These are phyloP conservation scores for Arabidopsis lyrata DNA, from an alignment of 441 rosid species.

Conservation along the genomic window DNA sequence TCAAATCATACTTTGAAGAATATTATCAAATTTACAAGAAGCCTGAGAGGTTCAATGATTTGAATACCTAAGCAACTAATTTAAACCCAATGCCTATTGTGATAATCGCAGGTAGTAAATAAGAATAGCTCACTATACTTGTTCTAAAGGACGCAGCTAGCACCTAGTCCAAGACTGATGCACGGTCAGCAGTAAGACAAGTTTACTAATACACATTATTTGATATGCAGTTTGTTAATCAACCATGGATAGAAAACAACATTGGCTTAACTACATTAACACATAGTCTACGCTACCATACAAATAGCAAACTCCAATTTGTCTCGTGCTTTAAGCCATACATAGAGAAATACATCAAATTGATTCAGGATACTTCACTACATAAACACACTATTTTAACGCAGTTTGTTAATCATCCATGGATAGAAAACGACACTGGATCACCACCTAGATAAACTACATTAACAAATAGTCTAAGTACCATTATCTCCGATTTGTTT, in stretches of 20 bases:
- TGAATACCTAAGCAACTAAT: not conserved
- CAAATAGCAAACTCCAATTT: not conserved
- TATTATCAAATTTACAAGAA: slow-evolving; percentile 37
- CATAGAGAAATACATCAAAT: not conserved
- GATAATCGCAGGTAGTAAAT: not conserved
- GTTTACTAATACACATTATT: not conserved
- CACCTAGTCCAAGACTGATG: not conserved
- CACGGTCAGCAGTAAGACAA: not conserved
- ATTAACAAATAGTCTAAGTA: not conserved
- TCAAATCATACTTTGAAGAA: not conserved
- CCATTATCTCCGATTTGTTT: not conserved
- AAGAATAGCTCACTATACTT: not conserved
- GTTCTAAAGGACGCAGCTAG: not conserved
- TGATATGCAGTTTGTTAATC: not conserved
- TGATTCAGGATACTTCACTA: not conserved
- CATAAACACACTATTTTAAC: not conserved
- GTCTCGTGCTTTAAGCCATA: not conserved
- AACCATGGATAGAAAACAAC: not conserved
- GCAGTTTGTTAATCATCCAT: not conserved
- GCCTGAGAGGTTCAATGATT: slow-evolving; percentile 27
- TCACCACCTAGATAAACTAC: not conserved
- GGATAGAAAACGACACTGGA: no score
- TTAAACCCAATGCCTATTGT: not conserved
- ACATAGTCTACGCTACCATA: not conserved
- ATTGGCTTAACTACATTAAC: not conserved